phyloP scores from a whole-genome alignment of 2,329 filamentous ascomycete genomes.

The Monilinia aucupariae region DNA sequence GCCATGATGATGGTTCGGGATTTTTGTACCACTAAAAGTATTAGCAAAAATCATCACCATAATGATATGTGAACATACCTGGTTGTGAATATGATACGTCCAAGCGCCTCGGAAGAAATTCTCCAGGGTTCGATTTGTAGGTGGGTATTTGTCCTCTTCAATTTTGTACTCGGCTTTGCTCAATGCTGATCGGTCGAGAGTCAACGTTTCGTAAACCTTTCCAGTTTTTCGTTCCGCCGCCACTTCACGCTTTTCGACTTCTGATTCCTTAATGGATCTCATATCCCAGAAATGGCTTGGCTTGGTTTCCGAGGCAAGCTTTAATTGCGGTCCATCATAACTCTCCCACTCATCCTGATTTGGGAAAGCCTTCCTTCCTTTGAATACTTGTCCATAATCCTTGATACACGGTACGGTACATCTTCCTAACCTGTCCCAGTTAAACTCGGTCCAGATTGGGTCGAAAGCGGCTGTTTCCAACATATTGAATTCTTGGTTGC shows the following conservation, averaged over 20 bases:
- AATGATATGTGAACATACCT: slow-evolving; percentile 38
- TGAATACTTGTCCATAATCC: slow-evolving; percentile 49
- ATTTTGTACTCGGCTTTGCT: slow-evolving; percentile 42
- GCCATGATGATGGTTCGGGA: slow-evolving; percentile 51
- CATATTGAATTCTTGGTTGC: slow-evolving; percentile 50
- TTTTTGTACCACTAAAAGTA: slow-evolving; percentile 47
- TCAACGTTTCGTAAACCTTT: slow-evolving; percentile 11
- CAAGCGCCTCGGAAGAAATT: slow-evolving; percentile 52
- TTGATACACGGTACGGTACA: slow-evolving; percentile 51
- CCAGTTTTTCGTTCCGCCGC: slow-evolving; percentile 19
- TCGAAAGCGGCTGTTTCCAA: slow-evolving; percentile 53
- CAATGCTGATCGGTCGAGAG: slow-evolving; percentile 28
- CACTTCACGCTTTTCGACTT: slow-evolving; percentile 18
- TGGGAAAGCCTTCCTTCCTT: slow-evolving; percentile 41
- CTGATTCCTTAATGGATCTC: slow-evolving; percentile 20
- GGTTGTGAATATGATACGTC: slow-evolving; percentile 55
- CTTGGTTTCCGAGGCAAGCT: slow-evolving; percentile 27
- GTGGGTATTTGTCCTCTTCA: slow-evolving; percentile 47
- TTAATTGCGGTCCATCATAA: slow-evolving; percentile 43
- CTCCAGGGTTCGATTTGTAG: slow-evolving; percentile 50
- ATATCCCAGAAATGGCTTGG: slow-evolving; percentile 30
- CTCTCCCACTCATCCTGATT: slow-evolving; percentile 49
- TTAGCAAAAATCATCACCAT: slow-evolving; percentile 6
- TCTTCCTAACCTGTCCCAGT: slow-evolving; percentile 46
- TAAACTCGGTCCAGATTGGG: slow-evolving; percentile 53